These are phyloP conservation scores for Gentiana dahurica DNA, from an alignment of 257 asterid species.

Conservation along the genomic window DNA sequence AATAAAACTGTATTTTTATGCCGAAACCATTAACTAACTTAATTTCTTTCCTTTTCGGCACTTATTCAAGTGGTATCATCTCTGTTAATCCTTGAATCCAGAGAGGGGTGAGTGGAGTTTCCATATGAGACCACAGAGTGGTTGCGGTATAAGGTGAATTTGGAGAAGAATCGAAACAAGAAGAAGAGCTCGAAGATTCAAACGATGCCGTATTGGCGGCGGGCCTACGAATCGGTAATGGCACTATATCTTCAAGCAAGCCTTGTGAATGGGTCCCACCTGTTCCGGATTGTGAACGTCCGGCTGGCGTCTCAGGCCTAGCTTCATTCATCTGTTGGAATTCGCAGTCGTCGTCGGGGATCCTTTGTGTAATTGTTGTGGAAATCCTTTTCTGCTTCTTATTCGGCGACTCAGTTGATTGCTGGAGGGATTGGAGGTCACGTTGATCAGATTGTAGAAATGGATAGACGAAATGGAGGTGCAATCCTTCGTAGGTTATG, in stretches of 20 bases:
- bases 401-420: conserved; percentile 23
- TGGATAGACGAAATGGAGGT: conserved; percentile 78
- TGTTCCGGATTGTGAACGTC: not conserved
- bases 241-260: conserved; percentile 88
- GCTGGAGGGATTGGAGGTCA: not conserved
- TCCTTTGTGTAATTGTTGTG: not conserved
- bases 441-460: conserved; percentile 21
- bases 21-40: too few relatives aligned
- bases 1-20: too few relatives aligned
- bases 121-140: conserved; percentile 38
- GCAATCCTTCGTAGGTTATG: conserved; percentile 90
- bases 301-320: not conserved
- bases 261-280: conserved; percentile 31
- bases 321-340: conserved; percentile 12
- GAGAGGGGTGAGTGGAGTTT: conserved; percentile 3
- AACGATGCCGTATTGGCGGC: conserved; percentile 15
- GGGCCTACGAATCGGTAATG: conserved; percentile 57
- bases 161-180: conserved; percentile 24
- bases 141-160: conserved; percentile 55
- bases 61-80: too few relatives aligned
- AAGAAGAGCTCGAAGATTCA: conserved; percentile 36
- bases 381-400: conserved; percentile 45
- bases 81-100: too few relatives aligned
- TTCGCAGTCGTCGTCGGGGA: conserved; percentile 8
- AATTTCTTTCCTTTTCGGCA: too few relatives aligned